These are phyloP conservation scores for Trypanosoma scelopori DNA, from an alignment of 208 protist genomes.

Conservation along the genomic window DNA sequence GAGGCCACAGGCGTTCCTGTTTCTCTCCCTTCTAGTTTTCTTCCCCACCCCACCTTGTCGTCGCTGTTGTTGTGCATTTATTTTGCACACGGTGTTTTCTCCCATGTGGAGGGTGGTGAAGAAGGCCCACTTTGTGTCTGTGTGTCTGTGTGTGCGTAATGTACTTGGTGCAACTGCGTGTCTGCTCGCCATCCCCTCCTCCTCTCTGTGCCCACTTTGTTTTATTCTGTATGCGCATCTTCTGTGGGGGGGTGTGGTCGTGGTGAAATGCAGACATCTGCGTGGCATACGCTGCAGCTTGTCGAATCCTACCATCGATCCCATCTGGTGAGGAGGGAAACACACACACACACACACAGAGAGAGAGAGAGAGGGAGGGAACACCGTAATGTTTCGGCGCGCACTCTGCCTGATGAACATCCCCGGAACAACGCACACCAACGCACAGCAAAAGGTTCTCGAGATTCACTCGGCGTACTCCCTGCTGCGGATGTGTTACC, in stretches of 20 bases:
- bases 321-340: not conserved
- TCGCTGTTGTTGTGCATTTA: not conserved
- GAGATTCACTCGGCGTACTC: conserved; percentile 76
- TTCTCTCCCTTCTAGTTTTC: not conserved
- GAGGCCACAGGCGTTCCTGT: not conserved
- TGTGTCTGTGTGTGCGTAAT: too few species aligned
- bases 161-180: too few species aligned
- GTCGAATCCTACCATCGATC: too few species aligned
- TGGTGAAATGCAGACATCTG: too few species aligned
- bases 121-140: too few species aligned
- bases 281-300: too few species aligned
- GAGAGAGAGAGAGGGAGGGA: too few species aligned
- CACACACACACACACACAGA: too few species aligned
- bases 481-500: conserved; percentile 90
- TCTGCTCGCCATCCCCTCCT: too few species aligned
- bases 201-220: too few species aligned
- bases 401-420: not conserved
- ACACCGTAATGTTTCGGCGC: conserved; percentile 33
- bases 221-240: too few species aligned
- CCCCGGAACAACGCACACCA: conserved; percentile 37
- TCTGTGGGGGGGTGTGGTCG: too few species aligned
- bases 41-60: not conserved
- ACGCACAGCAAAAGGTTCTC: conserved; percentile 80
- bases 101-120: not conserved
- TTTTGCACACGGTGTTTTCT: not conserved